Base-by-base conservation (phyloP, 768 basidiomycete genomes). In the Leccinum imitatum region DNA sequence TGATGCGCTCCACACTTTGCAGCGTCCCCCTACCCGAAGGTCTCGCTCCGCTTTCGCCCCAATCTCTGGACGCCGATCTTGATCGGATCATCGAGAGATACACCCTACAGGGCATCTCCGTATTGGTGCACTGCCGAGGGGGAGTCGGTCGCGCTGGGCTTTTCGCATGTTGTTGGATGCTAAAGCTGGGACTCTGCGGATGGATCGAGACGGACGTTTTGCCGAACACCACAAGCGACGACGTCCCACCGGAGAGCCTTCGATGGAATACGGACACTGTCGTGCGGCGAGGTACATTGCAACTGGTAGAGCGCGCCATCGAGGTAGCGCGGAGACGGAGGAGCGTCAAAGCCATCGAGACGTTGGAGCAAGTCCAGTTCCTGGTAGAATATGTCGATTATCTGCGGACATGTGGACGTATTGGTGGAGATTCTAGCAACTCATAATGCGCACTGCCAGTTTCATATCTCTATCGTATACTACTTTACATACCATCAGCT, bases 101-200 rank as follows among this genome's bases (percentile, higher is more conserved):
- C 68, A 89, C 94, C 1, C 77, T 95, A 4, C 77, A 76, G 6
- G 93, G 95, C 3, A 69, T 83, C 0, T 80, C 84, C 9, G 81
- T 95, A 9, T 81, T 96, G 11, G 90, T 89, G 13, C 96, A 98
- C 66, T 98, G 96, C 71, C 85, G 95, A 17, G 95, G 95, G 15
- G 96, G 96, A 4, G 90, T 98, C 7, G 95, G 95, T 3, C 84
- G 95, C 17, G 96, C 95, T 0, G 96, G 95, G 1, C 80, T 98
- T 25, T 80, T 98, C 50, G 95, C 94, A 2, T 92, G 89, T 65
- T 93, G 91, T 67, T 98, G 95, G 95, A 81, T 91, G 71, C 80
- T 96, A 59, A 93, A 91, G 72, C 85, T 97, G 62, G 95, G 95
- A 4, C 80, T 97, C n/a, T 95, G 83, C 67, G 91, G 86, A 27